Evolutionary conservation across 805 yeast genomes (phyloP).

Genomic region (Ogataea nonfermentans): DNA sequence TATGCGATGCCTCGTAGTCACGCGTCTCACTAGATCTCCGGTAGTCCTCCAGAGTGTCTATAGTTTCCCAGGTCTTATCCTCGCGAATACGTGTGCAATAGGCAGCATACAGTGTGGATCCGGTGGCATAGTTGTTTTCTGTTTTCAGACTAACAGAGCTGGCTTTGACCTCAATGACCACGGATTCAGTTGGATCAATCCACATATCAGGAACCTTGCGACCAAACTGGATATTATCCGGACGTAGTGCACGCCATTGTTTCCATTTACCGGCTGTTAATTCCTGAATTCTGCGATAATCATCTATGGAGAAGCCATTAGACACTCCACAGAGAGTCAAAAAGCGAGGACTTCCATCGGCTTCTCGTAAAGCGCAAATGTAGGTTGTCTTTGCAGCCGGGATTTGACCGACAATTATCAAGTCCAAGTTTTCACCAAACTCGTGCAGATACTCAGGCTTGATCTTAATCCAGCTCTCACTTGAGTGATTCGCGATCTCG

Average conservation of each 20-base stretch:
- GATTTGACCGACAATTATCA: slow-evolving; percentile 74
- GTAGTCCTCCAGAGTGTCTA: slow-evolving; percentile 57
- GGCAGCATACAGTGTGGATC: slow-evolving; percentile 72
- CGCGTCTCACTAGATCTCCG: slow-evolving; percentile 22
- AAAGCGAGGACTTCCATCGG: slow-evolving; percentile 41
- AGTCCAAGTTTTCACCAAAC: slow-evolving; percentile 83
- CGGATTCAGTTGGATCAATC: slow-evolving; percentile 75
- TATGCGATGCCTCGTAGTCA: slow-evolving; percentile 15
- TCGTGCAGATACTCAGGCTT: slow-evolving; percentile 89
- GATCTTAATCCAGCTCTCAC: slow-evolving; percentile 73
- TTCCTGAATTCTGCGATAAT: slow-evolving; percentile 56
- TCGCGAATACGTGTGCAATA: slow-evolving; percentile 64
- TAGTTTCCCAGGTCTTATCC: slow-evolving; percentile 62
- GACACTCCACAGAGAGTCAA: slow-evolving; percentile 76
- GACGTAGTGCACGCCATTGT: slow-evolving; percentile 40
- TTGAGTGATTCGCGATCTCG: slow-evolving; percentile 55
- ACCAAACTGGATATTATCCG: slow-evolving; percentile 51
- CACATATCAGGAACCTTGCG: slow-evolving; percentile 63
- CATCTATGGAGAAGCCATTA: slow-evolving; percentile 73
- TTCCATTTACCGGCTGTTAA: slow-evolving; percentile 63
- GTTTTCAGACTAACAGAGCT: slow-evolving; percentile 57
- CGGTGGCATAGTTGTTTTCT: slow-evolving; percentile 53
- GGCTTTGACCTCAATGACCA: slow-evolving; percentile 83
- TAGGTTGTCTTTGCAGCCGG: slow-evolving; percentile 70
- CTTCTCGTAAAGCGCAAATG: slow-evolving; percentile 66